A percentile compares a stretch with the other conserved stretches of the same genome.
These are phyloP conservation scores for Ilex asprella DNA, from an alignment of 257 asterid species.

Conservation along the genomic window DNA sequence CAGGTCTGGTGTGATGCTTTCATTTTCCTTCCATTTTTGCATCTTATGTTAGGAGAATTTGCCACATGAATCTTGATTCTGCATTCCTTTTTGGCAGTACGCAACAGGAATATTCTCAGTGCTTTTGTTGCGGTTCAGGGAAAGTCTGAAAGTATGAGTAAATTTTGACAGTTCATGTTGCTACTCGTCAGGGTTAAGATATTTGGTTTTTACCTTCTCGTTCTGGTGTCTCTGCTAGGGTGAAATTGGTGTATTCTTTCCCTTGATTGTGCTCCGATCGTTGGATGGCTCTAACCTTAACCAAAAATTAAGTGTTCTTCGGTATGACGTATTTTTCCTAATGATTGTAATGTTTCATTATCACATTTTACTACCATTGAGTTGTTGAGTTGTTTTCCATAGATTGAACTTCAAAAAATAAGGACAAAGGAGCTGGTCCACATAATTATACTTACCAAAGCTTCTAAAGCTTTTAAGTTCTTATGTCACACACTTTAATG, in stretches of 20 bases:
- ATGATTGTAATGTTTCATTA: neutral
- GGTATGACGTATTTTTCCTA: slow-evolving; percentile 46
- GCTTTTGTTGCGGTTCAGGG: slow-evolving; percentile 85
- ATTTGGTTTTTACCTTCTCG: slow-evolving; percentile 10
- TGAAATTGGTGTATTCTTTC: slow-evolving; percentile 96
- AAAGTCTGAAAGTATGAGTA: slow-evolving; percentile 74
- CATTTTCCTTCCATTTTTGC: slow-evolving; percentile 14
- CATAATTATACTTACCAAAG: neutral
- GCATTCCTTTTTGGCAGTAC: slow-evolving; percentile 41
- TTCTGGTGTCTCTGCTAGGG: slow-evolving; percentile 50
- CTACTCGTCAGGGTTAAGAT: slow-evolving; percentile 12
- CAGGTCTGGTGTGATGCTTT: slow-evolving; percentile 47
- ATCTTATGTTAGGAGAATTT: slow-evolving; percentile 9
- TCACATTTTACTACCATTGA: slow-evolving; percentile 5
- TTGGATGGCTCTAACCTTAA: slow-evolving; percentile 87
- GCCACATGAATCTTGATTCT: slow-evolving; percentile 21
- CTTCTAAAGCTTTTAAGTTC: slow-evolving; percentile 3
- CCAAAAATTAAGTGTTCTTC: slow-evolving; percentile 70
- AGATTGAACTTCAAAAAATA: slow-evolving; percentile 6
- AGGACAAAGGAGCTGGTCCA: slow-evolving; percentile 1
- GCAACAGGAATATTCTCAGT: slow-evolving; percentile 87
- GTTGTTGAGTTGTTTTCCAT: slow-evolving; percentile 13
- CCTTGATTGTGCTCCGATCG: slow-evolving; percentile 72
- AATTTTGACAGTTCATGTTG: slow-evolving; percentile 7
- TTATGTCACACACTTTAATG: neutral